Base-by-base conservation (phyloP, 176 grass and related monocot genomes). In the Ensete ventricosum region DNA sequence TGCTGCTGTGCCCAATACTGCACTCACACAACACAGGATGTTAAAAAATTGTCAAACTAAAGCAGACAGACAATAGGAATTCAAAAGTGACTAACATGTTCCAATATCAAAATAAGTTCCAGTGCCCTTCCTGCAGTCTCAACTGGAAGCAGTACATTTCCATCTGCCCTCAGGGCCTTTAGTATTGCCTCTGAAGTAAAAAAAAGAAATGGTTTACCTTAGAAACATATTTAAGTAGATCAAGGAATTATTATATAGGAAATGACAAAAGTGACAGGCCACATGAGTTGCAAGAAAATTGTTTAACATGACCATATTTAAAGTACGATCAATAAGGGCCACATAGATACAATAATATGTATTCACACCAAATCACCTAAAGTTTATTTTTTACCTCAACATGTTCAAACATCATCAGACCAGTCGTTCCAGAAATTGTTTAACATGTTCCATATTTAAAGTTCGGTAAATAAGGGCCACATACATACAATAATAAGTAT, bases 91-190 rank as follows among this genome's bases (percentile, higher is more conserved):
- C 69, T 87, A 71, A 97, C 94, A 90, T 88, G 80, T 59, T 97
- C 94, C 23, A 97, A 79, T 82, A 89, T 93, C 80, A 93, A 78
- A 86, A 93, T 83, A 88, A 97, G 80, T 84, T 97, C 94, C 52
- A 97, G 73, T 14, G 87, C 94, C 82, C 94, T 97, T 84, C 90
- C 94, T 49, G 94, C 94, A 5, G 90, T 97, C 84, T 97, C 90
- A 81, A 93, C 88, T 79, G 90, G 94, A 77, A 97, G 84, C 76
- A 97, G 81, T 54, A 93, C 85, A 76, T 82, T 97, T 73, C 90
- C 90, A 67, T 91, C 85, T 80, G 71, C 62, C 78, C 77, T 58
- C 79, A 97, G 82, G 66, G 85, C 88, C 86, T 88, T 97, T 48
- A 84, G 21, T 77, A 93, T 87, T 73, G 84, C 60, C 68, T 93